Evolutionary conservation across 192 early-diverging fungal species (phyloP), one percentile per base, ranked within the genome.

Genomic region (Dispira simplex): DNA sequence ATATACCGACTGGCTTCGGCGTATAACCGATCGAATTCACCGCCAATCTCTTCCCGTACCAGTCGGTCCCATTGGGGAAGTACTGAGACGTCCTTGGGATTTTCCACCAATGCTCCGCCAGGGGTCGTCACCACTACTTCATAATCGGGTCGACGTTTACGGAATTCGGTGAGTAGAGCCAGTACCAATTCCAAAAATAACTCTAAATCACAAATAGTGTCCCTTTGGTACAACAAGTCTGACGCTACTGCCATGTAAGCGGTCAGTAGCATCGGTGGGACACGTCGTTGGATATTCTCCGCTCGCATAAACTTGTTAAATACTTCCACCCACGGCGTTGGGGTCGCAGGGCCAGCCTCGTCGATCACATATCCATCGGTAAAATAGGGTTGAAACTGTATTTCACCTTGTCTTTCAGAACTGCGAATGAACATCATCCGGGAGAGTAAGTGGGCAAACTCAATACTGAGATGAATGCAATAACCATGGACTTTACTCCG

Each of bases 1-100:
- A 27, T 21, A 16, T 60, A 44, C 1, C 58, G 58, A 44, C 32
- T 27, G 39, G 58, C 58, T 21, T 60, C 58, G 10, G 71, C 72
- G 65, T 71, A 77, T 43, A 77, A 66, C 8, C 73, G 76, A 65
- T 77, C 76, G 63, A 77, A 77, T 63, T 77, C 76, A 59, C 73
- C 63, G 63, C 76, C 76, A 65, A 77, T 77, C 39, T 77, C 76
- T 55, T 77, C 76, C 47, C 76, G 71, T 27, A 70, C 70, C 49
- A 71, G 70, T 44, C 70, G 68, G 45, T 73, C 71, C 21, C 74
- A 68, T 16, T 60, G 46, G 43, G 53, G 67, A 51, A 52, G 64
- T 16, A 46, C 45, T 43, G 59, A 18, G 48, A 6, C 49, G 21
- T 9, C 53, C 54, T 32, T 13, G 1, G 18, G 27, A 2, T 46